phyloP scores from a whole-genome alignment of 306 rosid species.

The Prunus persica region Prunus_persica_NCBIv2 NC_034010.1:3310501-3311000 shows the following conservation, averaged over 20 bases:
- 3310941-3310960: conserved; percentile 90
- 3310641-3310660: too few relatives aligned
- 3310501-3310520: too few relatives aligned
- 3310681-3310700: not conserved
- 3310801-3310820: conserved; percentile 87
- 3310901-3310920: conserved; percentile 80
- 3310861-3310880: conserved; percentile 65
- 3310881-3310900: conserved; percentile 58
- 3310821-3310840: conserved; percentile 89
- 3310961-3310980: conserved; percentile 89
- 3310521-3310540: too few relatives aligned
- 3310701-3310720: conserved; percentile 84
- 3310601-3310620: too few relatives aligned
- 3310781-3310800: conserved; percentile 81
- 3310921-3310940: conserved; percentile 92
- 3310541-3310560: too few relatives aligned
- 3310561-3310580: too few relatives aligned
- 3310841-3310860: conserved; percentile 51
- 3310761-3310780: conserved; percentile 72
- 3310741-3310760: conserved; percentile 66
- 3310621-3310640: too few relatives aligned
- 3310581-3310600: too few relatives aligned
- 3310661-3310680: too few relatives aligned
- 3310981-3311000: conserved; percentile 80
- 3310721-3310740: conserved; percentile 81